These are phyloP conservation scores for Geotrichum armillariae DNA, from an alignment of 1,139 yeast genomes.

Conservation along the genomic window DNA sequence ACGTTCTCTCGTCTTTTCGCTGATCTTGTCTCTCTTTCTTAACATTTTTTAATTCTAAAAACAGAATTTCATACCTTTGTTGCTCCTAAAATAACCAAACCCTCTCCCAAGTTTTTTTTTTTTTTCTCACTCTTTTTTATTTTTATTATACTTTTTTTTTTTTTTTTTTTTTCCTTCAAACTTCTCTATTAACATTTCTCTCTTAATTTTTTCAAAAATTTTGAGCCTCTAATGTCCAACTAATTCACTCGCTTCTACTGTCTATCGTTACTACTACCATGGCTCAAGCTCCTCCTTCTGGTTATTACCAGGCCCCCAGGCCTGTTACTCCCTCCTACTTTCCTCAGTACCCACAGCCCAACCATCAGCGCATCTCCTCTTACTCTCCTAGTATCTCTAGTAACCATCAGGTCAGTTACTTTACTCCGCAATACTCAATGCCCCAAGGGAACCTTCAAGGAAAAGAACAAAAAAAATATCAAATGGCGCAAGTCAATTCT, in stretches of 20 bases:
- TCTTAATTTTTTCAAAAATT: neutral
- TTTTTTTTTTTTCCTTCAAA: neutral
- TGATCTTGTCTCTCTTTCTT: neutral
- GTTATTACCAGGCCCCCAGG: conserved; percentile 10
- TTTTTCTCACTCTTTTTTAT: neutral
- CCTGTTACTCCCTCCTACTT: conserved; percentile 12
- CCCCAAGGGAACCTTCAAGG: neutral
- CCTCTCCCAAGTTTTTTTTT: neutral
- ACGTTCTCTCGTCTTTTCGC: conserved; percentile 1
- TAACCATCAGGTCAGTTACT: conserved; percentile 7
- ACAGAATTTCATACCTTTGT: neutral
- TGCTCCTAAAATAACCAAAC: neutral
- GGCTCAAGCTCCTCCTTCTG: conserved; percentile 18
- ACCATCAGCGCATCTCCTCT: conserved; percentile 13
- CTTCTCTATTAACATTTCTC: neutral
- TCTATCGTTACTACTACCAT: conserved; percentile 11
- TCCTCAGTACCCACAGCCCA: conserved; percentile 7
- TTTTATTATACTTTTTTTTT: neutral
- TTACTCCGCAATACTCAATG: conserved; percentile 11
- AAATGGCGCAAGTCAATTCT: conserved; percentile 12
- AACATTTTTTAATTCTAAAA: neutral
- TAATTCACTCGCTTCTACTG: conserved; percentile 12
- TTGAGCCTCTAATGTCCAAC: conserved; percentile 10
- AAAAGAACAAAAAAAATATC: conserved; percentile 5
- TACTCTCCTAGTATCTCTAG: conserved; percentile 9